Percentiles rank a stretch among this genome's conserved stretches.
Conservation (phyloP, 805 yeast genomes). For the Candida saitoana region DNA sequence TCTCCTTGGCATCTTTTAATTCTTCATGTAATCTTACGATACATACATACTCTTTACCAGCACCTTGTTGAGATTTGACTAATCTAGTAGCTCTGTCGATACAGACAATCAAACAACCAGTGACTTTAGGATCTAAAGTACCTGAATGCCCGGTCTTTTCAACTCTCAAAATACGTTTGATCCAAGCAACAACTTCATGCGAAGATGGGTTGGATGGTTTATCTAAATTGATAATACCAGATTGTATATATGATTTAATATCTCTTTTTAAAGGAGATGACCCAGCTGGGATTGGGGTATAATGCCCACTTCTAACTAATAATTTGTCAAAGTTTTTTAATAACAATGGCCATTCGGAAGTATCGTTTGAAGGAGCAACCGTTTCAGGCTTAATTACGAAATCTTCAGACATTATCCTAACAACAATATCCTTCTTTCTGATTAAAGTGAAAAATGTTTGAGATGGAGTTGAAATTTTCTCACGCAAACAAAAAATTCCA, state of each 20-base stretch:
- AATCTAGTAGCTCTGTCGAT: constrained; percentile 96
- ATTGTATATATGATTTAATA: constrained; percentile 78
- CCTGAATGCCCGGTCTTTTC: constrained; percentile 99
- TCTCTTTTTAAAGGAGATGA: constrained; percentile 93
- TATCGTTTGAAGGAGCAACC: constrained; percentile 72
- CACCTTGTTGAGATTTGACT: constrained; percentile 98
- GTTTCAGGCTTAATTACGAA: constrained; percentile 85
- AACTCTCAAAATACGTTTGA: constrained; percentile 88
- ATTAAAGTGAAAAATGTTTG: constrained; percentile 1
- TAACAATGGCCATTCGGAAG: constrained; percentile 93
- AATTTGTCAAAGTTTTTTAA: constrained; percentile 92
- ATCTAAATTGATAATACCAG: constrained; percentile 96
- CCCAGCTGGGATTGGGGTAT: constrained; percentile 96
- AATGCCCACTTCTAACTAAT: constrained; percentile 92
- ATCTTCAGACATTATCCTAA: constrained; percentile 54
- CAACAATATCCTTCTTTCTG: background rate
- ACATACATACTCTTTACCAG: constrained; percentile 99
- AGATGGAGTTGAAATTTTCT: constrained; percentile 3
- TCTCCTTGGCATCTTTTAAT: constrained; percentile 82
- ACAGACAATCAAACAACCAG: constrained; percentile 98
- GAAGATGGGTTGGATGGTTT: constrained; percentile 98
- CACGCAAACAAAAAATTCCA: constrained; percentile 10
- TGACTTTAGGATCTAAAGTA: constrained; percentile 97
- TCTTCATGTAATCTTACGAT: constrained; percentile 94
- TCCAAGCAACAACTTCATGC: constrained; percentile 99